Conservation (phyloP, 129 eudicot species). For the Helianthus tuberosus region DNA sequence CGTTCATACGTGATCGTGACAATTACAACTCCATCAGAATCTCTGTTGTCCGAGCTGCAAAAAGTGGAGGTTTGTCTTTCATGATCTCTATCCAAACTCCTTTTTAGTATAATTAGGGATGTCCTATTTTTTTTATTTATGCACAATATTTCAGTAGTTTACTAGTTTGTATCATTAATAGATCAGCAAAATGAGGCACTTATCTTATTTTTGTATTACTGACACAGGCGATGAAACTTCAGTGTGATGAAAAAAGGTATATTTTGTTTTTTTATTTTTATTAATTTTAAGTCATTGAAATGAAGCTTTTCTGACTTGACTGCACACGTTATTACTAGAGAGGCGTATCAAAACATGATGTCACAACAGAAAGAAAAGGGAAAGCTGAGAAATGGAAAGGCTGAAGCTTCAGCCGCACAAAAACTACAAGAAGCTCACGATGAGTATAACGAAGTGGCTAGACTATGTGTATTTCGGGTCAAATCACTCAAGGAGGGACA, state of each 20-base stretch:
- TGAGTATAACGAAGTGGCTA: slow-evolving; percentile 77
- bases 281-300: slow-evolving; percentile 1
- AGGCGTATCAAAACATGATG: slow-evolving; percentile 71
- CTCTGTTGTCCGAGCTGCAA: slow-evolving; percentile 81
- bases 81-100: not conserved
- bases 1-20: slow-evolving; percentile 75
- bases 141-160: not conserved
- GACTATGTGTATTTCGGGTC: slow-evolving; percentile 71
- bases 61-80: slow-evolving; percentile 85
- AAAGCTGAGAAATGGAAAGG: slow-evolving; percentile 69
- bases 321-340: slow-evolving; percentile 51
- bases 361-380: slow-evolving; percentile 77
- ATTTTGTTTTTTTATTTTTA: not conserved
- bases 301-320: slow-evolving; percentile 28
- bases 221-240: slow-evolving; percentile 91
- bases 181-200: not conserved
- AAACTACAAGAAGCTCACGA: slow-evolving; percentile 71
- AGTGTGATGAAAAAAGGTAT: slow-evolving; percentile 95
- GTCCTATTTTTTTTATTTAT: not conserved
- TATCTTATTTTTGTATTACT: slow-evolving; percentile 34
- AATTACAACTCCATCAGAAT: slow-evolving; percentile 91
- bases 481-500: slow-evolving; percentile 97
- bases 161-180: not conserved
- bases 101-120: not conserved
- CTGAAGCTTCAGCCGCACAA: slow-evolving; percentile 58